Base-by-base conservation (phyloP, 257 asterid species). In the Ligustrum vulgare region DNA sequence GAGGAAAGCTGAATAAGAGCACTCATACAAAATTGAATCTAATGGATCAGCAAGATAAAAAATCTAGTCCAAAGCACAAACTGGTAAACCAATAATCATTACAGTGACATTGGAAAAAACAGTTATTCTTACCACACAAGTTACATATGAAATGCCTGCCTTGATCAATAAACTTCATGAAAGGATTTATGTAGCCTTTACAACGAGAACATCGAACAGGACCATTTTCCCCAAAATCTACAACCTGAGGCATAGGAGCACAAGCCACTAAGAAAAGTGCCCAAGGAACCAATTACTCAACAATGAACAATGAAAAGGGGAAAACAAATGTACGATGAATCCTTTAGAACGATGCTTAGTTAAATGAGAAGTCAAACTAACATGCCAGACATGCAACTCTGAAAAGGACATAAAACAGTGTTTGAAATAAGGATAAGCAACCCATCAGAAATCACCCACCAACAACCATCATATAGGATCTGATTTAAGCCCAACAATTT, bases 171-270 rank as follows among this genome's bases (percentile, higher is more conserved):
- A 95, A 95, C 86, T 91, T 95, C 94, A 95, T 85, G 69, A 93
- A 93, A 71, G 99, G 99, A 81, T 95, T 95, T 41, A 95, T 91
- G 89, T 95, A 95, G 75, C 97, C 97, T 86, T 95, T 93, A 88
- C 99, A 95, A 25, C 97, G 98, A 70, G 96, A 93, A 84, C 99
- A 95, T 81, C 99, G 93, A 77, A 95, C 97, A 71, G 99, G 99
- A 71, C 99, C 99, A 86, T 86, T 82, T 82, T 93, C 99, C 60
- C 97, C 97, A 82, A 95, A 95, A 86, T 95, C 99, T 81, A 95
- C 98, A 80, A 93, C 93, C 99, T 95, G 81, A 62, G 70, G 70
- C 39, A 78, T 35, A 23, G 39, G 39, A 71, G 67, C 43, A 58
- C 16, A 72, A 81, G 63, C 47, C 20, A 34, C 67, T 60, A 25